These are phyloP conservation scores for Epicoccum sorghinum DNA, from an alignment of 2,329 filamentous ascomycete species.

Conservation along the genomic window DNA sequence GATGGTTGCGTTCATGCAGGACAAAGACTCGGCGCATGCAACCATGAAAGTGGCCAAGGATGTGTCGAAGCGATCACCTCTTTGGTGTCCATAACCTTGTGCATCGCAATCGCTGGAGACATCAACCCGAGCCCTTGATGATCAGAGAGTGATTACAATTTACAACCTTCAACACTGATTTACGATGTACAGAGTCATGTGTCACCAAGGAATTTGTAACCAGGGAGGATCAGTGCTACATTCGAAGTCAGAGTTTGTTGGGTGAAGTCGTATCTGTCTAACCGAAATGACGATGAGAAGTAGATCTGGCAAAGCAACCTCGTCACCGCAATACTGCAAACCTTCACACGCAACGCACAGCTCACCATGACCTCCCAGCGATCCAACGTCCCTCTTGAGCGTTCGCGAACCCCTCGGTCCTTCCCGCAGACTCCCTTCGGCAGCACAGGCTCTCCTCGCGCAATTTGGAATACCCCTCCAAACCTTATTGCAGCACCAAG, in stretches of 20 bases:
- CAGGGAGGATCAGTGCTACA: too few relatives aligned
- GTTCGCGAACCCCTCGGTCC: constrained; percentile 9
- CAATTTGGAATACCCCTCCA: constrained; percentile 12
- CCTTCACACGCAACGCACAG: not conserved
- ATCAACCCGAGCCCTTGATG: too few relatives aligned
- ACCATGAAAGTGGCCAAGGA: not conserved
- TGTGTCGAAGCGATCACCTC: not conserved
- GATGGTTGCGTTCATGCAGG: constrained; percentile 18
- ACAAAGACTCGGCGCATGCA: not conserved
- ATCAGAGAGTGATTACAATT: too few relatives aligned
- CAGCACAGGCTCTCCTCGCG: constrained; percentile 1
- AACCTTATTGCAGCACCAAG: constrained; percentile 12
- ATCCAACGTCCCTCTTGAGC: constrained; percentile 7
- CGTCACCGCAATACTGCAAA: not conserved
- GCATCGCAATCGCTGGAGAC: not conserved
- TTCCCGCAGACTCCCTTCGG: constrained; percentile 4
- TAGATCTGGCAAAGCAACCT: not conserved
- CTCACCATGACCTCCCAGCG: constrained; percentile 6
- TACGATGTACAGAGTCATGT: not conserved
- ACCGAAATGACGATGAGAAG: not conserved
- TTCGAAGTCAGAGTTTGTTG: too few relatives aligned
- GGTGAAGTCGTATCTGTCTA: not conserved
- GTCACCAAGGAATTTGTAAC: not conserved
- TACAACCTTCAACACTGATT: too few relatives aligned
- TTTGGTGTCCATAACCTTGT: not conserved